Conservation (phyloP, 2,329 filamentous ascomycete genomes). For the Seiridium cupressi region DNA sequence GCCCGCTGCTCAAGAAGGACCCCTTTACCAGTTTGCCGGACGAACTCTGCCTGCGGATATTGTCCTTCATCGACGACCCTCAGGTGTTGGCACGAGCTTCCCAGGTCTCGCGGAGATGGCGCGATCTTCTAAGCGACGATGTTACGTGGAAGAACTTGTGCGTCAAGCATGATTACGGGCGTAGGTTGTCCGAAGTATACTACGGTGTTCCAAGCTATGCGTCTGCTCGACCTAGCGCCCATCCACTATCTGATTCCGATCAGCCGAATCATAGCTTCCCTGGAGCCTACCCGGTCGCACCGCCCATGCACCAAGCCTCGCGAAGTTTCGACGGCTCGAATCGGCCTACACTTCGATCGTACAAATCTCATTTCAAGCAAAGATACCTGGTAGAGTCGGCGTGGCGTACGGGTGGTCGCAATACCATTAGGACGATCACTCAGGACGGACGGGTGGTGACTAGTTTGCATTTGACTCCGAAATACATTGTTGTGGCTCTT, state of each 20-base stretch:
- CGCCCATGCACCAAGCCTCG: neutral
- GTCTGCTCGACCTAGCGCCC: slow-evolving; percentile 27
- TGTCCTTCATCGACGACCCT: slow-evolving; percentile 96
- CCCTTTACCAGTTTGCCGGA: slow-evolving; percentile 90
- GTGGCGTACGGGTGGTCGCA: slow-evolving; percentile 88
- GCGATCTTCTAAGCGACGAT: slow-evolving; percentile 90
- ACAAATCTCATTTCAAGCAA: slow-evolving; percentile 97
- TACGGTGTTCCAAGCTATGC: slow-evolving; percentile 29
- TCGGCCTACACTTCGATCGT: slow-evolving; percentile 71
- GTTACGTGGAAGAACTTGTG: slow-evolving; percentile 98
- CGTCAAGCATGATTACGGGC: slow-evolving; percentile 87
- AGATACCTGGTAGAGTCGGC: slow-evolving; percentile 95
- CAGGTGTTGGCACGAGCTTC: slow-evolving; percentile 90
- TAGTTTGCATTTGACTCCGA: slow-evolving; percentile 87
- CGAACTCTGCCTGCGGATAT: slow-evolving; percentile 85
- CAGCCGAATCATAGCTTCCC: slow-evolving; percentile 42
- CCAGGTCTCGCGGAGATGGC: slow-evolving; percentile 94
- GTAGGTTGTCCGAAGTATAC: slow-evolving; percentile 52
- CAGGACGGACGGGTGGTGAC: slow-evolving; percentile 97
- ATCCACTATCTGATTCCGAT: slow-evolving; percentile 30
- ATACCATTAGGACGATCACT: slow-evolving; percentile 83
- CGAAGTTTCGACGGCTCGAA: slow-evolving; percentile 8
- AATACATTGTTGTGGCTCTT: slow-evolving; percentile 95
- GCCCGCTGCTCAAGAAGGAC: slow-evolving; percentile 91
- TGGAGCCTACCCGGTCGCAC: slow-evolving; percentile 34